Percentiles rank a stretch among this genome's conserved stretches.
These are phyloP conservation scores for Acorus gramineus DNA, from an alignment of 106 monocot species.

Conservation along the genomic window DNA sequence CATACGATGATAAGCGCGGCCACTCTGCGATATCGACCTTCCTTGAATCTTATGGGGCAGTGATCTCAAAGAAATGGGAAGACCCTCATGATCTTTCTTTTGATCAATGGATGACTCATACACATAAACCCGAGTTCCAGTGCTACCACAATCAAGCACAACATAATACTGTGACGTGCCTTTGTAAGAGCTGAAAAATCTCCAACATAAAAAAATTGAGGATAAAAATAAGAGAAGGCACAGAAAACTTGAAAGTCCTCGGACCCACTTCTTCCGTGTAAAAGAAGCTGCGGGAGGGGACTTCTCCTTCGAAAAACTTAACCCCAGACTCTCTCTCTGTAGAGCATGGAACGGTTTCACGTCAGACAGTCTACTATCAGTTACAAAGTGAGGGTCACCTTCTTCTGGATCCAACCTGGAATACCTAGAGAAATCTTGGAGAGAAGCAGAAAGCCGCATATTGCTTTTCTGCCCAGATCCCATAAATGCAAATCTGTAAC, in stretches of 20 bases:
- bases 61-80: slow-evolving; percentile 62
- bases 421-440: slow-evolving; percentile 63
- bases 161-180: slow-evolving; percentile 49
- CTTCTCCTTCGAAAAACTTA: slow-evolving; percentile 88
- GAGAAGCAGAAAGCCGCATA: slow-evolving; percentile 62
- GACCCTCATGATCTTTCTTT: slow-evolving; percentile 16
- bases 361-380: slow-evolving; percentile 18
- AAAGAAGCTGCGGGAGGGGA: slow-evolving; percentile 23
- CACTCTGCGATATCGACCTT: slow-evolving; percentile 32
- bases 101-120: slow-evolving; percentile 56
- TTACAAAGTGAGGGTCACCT: slow-evolving; percentile 28
- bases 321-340: slow-evolving; percentile 41
- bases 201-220: slow-evolving; percentile 28
- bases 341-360: slow-evolving; percentile 31
- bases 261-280: slow-evolving; percentile 39
- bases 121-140: slow-evolving; percentile 86
- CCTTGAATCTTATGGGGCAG: slow-evolving; percentile 42
- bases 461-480: slow-evolving; percentile 10
- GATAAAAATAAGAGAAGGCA: slow-evolving; percentile 30
- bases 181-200: slow-evolving; percentile 30
- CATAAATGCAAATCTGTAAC: too few species aligned
- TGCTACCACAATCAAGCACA: slow-evolving; percentile 93
- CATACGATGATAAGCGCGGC: slow-evolving; percentile 96
- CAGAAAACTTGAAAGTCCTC: slow-evolving; percentile 13
- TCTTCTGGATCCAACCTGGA: slow-evolving; percentile 29